phyloP scores from a whole-genome alignment of 768 basidiomycete species.

The Kwoniella sp. region DNA sequence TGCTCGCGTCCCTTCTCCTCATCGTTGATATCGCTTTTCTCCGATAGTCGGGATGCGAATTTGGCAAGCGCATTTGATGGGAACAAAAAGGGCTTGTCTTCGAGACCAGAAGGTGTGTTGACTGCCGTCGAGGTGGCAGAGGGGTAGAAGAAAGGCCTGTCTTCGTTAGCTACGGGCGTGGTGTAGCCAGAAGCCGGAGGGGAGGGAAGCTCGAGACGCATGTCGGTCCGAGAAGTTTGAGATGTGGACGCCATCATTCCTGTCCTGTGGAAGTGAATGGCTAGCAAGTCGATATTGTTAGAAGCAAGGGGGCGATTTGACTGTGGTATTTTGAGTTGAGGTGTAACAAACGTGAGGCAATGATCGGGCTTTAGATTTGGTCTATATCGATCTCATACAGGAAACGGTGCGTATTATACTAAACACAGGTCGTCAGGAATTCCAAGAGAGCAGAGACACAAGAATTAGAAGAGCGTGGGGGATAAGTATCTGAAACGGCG shows the following conservation, averaged over 20 bases:
- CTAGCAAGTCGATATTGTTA: too few species aligned
- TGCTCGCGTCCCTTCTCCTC: not conserved
- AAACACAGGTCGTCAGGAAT: not conserved
- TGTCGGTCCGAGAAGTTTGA: not conserved
- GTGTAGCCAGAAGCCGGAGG: not conserved
- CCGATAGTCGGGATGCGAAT: not conserved
- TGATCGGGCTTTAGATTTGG: not conserved
- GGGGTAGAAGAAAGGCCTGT: constrained; percentile 11
- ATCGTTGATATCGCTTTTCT: not conserved
- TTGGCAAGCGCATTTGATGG: constrained; percentile 3
- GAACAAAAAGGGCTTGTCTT: constrained; percentile 24
- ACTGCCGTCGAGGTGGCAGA: constrained; percentile 14
- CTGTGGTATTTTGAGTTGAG: not conserved
- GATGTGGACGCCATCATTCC: not conserved
- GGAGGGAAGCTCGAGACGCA: not conserved
- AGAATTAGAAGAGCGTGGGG: not conserved
- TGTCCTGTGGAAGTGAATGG: not conserved
- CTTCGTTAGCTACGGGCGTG: constrained; percentile 10
- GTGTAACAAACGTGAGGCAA: not conserved
- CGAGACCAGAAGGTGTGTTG: constrained; percentile 14
- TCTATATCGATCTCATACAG: not conserved
- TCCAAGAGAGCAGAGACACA: not conserved
- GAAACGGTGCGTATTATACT: not conserved
- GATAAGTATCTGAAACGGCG: not conserved
- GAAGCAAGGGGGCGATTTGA: constrained; percentile 5